Conservation (phyloP, 495 filamentous ascomycete species). For the Lichina pygmaea region DNA sequence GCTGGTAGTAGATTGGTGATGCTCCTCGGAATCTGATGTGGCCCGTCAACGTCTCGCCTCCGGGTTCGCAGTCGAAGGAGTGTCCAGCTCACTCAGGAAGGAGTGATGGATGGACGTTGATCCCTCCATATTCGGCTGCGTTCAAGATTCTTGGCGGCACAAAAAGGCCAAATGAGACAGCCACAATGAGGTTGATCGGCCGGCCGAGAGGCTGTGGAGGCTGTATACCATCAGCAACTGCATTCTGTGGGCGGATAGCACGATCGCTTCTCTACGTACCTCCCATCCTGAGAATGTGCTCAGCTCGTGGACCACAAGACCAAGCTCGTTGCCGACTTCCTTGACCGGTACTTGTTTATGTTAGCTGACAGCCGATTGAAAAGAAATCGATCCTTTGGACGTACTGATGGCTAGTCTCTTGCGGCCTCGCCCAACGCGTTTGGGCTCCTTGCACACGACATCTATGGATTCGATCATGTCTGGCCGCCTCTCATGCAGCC, state of each 20-base stretch:
- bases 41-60: not conserved
- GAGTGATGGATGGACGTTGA: constrained; percentile 89
- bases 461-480: constrained; percentile 53
- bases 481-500: constrained; percentile 24
- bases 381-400: not conserved
- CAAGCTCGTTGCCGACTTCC: constrained; percentile 28
- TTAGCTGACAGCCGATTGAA: not conserved
- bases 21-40: constrained; percentile 34
- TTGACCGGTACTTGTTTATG: constrained; percentile 41
- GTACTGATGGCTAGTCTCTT: constrained; percentile 45
- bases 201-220: constrained; percentile 23
- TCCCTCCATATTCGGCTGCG: constrained; percentile 46
- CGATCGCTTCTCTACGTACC: constrained; percentile 16
- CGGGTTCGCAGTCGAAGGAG: not conserved
- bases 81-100: constrained; percentile 39
- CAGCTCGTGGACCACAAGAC: constrained; percentile 41
- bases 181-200: constrained; percentile 57
- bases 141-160: constrained; percentile 53
- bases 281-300: constrained; percentile 64
- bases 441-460: constrained; percentile 59
- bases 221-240: constrained; percentile 10
- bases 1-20: constrained; percentile 43
- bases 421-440: constrained; percentile 42
- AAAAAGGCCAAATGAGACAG: constrained; percentile 87
- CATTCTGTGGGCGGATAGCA: not conserved